Evolutionary conservation across 2,329 filamentous ascomycete genomes (phyloP), one percentile per base, ranked within the genome.

Genomic region (Verticillium nonalfalfae): DNA sequence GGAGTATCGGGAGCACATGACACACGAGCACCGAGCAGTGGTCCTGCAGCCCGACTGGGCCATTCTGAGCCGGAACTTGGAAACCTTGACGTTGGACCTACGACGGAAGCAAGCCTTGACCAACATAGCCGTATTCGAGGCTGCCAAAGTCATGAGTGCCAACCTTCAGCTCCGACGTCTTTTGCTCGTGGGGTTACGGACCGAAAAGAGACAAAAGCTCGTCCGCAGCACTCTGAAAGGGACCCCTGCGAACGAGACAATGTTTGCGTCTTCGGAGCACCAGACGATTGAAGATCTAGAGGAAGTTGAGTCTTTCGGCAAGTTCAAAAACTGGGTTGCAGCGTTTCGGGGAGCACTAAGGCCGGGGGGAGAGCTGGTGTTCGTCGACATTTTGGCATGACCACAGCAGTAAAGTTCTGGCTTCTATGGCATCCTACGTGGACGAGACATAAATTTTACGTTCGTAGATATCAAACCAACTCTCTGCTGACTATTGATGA

Each of bases 291-390:
- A 52, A 10, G 59, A 57, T 60, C 57, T 60, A 36, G 40, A 15
- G 11, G 62, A 60, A 11, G 62, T 62, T 5, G 26, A 36, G 15
- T 39, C 63, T 45, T 40, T 39, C 5, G 60, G 57, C 6, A 57
- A 56, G 39, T 39, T 18, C 26, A 26, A 64, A n/a, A 64, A 64
- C 26, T 64, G 63, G 62, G 58, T 62, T 57, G 59, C 61, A 55
- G 62, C 55, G 56, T 62, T 65, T 35, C 39, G 56, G 21, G 60
- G 60, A 56, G 62, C 62, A 7, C 33, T 65, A 18, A 55, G 56
- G 9, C 57, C 63, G 36, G 60, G 58, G 15, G 63, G 63, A 5
- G 34, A 33, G 31, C 3, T 65, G 38, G 21, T 65, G 45, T 60
- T 65, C 11, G 57, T 64, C 11, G 63, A 65, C 4, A 55, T 52